Percentiles rank a stretch among this genome's conserved stretches.
Evolutionary conservation across 2,329 filamentous ascomycete species (phyloP).

Genomic region (Aspergillus novoparasiticus): DNA sequence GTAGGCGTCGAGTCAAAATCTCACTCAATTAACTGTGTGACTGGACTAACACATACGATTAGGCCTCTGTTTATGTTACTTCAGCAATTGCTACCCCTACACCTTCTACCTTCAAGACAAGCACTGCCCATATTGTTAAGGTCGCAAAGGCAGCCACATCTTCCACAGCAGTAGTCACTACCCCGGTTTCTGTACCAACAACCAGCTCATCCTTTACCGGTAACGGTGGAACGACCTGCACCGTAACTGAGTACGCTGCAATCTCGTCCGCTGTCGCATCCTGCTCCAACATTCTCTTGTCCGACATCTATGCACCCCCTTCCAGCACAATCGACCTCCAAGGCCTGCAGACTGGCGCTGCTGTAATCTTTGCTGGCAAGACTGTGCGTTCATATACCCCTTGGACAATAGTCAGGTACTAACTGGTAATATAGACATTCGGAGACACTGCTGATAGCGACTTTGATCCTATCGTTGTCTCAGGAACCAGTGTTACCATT

Average conservation of each 20-base stretch:
- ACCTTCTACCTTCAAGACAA: neutral
- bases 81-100: neutral
- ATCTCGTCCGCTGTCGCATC: slow-evolving; percentile 41
- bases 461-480: slow-evolving; percentile 41
- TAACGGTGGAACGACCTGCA: slow-evolving; percentile 24
- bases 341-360: slow-evolving; percentile 43
- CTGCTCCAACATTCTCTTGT: slow-evolving; percentile 47
- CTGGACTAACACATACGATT: neutral
- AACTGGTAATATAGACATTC: neutral
- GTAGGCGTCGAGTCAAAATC: neutral
- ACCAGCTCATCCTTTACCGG: slow-evolving; percentile 1
- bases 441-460: slow-evolving; percentile 19
- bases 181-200: neutral
- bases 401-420: neutral
- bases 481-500: slow-evolving; percentile 45
- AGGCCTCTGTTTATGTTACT: neutral
- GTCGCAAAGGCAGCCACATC: neutral
- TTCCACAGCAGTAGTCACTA: neutral
- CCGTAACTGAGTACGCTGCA: slow-evolving; percentile 31
- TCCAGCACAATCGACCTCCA: slow-evolving; percentile 45
- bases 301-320: slow-evolving; percentile 43
- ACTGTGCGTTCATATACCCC: slow-evolving; percentile 23
- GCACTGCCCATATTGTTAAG: neutral
- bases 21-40: fast-evolving
- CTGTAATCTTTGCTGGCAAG: slow-evolving; percentile 45